phyloP scores from a whole-genome alignment of 1,139 yeast species.

The Debaryomyces subglobosus region DNA sequence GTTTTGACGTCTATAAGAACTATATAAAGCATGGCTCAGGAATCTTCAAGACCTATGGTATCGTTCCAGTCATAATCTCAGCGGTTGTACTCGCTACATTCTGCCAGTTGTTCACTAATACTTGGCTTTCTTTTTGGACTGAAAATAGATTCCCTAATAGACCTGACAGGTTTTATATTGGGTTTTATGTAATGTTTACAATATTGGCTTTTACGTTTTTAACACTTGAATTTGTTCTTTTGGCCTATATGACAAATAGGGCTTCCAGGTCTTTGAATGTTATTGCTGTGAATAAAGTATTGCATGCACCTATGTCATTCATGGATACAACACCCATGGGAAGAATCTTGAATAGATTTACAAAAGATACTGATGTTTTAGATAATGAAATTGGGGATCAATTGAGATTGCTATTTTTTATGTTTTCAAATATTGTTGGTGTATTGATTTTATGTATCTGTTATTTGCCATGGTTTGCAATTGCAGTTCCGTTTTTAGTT shows the following conservation, averaged over 20 bases:
- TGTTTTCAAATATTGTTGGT: slow-evolving; percentile 60
- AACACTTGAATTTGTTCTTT: slow-evolving; percentile 43
- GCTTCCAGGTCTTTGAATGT: slow-evolving; percentile 51
- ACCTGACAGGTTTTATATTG: slow-evolving; percentile 66
- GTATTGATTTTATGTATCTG: slow-evolving; percentile 65
- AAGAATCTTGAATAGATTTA: slow-evolving; percentile 59
- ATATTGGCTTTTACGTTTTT: slow-evolving; percentile 39
- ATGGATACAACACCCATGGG: slow-evolving; percentile 67
- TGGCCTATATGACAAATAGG: slow-evolving; percentile 54
- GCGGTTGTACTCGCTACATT: slow-evolving; percentile 52
- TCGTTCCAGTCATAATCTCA: slow-evolving; percentile 23
- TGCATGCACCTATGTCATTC: slow-evolving; percentile 59
- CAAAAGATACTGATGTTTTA: slow-evolving; percentile 82
- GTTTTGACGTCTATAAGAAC: slow-evolving; percentile 33
- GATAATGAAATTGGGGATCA: slow-evolving; percentile 75
- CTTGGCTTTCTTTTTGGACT: slow-evolving; percentile 89
- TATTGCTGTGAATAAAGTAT: slow-evolving; percentile 41
- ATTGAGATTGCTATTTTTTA: slow-evolving; percentile 51
- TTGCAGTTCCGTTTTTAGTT: slow-evolving; percentile 63
- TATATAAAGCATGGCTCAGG: slow-evolving; percentile 67
- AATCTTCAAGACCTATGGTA: slow-evolving; percentile 25
- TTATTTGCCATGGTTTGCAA: slow-evolving; percentile 75
- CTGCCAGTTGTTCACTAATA: slow-evolving; percentile 64
- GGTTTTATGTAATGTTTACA: slow-evolving; percentile 64
- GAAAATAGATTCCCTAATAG: slow-evolving; percentile 51